Conservation (phyloP, 2,329 filamentous ascomycete genomes). For the Pseudopithomyces chartarum region DNA sequence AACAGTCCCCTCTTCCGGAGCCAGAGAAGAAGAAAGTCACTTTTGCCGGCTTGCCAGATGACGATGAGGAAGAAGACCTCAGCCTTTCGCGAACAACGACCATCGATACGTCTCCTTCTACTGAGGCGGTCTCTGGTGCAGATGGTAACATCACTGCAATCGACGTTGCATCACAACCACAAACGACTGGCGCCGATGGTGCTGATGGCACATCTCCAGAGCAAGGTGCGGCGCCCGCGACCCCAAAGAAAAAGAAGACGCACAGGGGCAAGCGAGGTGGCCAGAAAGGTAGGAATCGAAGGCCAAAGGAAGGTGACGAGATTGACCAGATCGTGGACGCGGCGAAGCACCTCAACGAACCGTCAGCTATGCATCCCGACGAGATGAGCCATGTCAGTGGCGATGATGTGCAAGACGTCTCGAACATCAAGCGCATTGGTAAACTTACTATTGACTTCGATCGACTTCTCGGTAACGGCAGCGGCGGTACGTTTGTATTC, state of each 20-base stretch:
- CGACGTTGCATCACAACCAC: conserved; percentile 13
- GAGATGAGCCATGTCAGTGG: conserved; percentile 45
- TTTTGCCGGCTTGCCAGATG: conserved; percentile 36
- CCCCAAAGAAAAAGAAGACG: conserved; percentile 55
- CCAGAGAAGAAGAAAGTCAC: conserved; percentile 40
- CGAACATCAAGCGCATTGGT: conserved; percentile 61
- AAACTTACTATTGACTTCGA: conserved; percentile 65
- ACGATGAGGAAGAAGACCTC: conserved; percentile 38
- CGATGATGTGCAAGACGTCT: conserved; percentile 53
- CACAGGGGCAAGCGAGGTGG: conserved; percentile 56
- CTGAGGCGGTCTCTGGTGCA: conserved; percentile 18
- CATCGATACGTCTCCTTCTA: conserved; percentile 29
- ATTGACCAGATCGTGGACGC: conserved; percentile 47
- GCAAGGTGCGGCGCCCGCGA: conserved; percentile 23
- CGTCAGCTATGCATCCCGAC: conserved; percentile 44
- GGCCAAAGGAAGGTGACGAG: conserved; percentile 42
- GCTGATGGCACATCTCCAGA: conserved; percentile 28
- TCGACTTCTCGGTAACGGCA: conserved; percentile 72
- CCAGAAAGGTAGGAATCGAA: conserved; percentile 51
- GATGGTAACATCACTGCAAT: conserved; percentile 10
- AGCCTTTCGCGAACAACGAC: conserved; percentile 43
- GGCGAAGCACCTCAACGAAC: conserved; percentile 44
- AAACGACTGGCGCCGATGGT: conserved; percentile 18
- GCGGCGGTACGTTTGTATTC: conserved; percentile 96
- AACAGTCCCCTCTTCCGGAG: conserved; percentile 20